These are phyloP conservation scores for Ilyonectria robusta DNA, from an alignment of 2,329 filamentous ascomycete species.

Conservation along the genomic window DNA sequence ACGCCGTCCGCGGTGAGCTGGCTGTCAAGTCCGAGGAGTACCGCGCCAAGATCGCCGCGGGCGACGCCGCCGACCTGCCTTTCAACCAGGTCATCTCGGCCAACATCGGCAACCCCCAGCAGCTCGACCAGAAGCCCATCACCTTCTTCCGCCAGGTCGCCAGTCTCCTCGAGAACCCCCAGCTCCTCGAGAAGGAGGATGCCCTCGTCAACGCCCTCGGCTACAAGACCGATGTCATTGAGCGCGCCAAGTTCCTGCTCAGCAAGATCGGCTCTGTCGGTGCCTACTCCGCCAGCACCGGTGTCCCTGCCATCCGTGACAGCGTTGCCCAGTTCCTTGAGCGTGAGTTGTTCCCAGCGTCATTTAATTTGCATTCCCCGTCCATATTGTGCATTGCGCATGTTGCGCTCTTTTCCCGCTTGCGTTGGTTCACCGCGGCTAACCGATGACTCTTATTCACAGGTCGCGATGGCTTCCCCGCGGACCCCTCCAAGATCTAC, in stretches of 20 bases:
- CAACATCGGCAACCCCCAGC: slow-evolving; percentile 99
- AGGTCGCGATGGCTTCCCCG: slow-evolving; percentile 90
- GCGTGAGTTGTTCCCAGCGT: slow-evolving; percentile 62
- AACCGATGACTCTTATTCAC: slow-evolving; percentile 23
- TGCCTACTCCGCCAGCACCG: slow-evolving; percentile 95
- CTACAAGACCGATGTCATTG: slow-evolving; percentile 92
- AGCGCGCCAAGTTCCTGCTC: slow-evolving; percentile 84
- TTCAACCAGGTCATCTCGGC: slow-evolving; percentile 94
- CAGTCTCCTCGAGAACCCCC: slow-evolving; percentile 91
- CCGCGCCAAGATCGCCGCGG: slow-evolving; percentile 78
- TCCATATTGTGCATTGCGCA: background rate
- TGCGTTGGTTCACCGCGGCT: slow-evolving; percentile 21
- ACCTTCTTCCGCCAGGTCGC: slow-evolving; percentile 99
- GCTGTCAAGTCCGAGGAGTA: slow-evolving; percentile 95
- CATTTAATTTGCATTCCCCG: background rate
- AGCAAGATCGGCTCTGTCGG: slow-evolving; percentile 91
- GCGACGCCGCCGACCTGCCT: slow-evolving; percentile 72
- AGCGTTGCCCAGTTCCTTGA: slow-evolving; percentile 95
- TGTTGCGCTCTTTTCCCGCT: slow-evolving; percentile 5
- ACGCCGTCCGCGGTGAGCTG: slow-evolving; percentile 96
- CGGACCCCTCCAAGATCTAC: slow-evolving; percentile 87
- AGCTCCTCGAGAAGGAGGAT: slow-evolving; percentile 85
- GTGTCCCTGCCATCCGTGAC: slow-evolving; percentile 87
- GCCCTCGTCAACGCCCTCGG: slow-evolving; percentile 82
- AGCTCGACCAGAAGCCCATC: slow-evolving; percentile 98